Percentiles rank a stretch among this genome's conserved stretches.
Evolutionary conservation across 2,329 filamentous ascomycete species (phyloP).

Genomic region (Alternaria arbusti): DNA sequence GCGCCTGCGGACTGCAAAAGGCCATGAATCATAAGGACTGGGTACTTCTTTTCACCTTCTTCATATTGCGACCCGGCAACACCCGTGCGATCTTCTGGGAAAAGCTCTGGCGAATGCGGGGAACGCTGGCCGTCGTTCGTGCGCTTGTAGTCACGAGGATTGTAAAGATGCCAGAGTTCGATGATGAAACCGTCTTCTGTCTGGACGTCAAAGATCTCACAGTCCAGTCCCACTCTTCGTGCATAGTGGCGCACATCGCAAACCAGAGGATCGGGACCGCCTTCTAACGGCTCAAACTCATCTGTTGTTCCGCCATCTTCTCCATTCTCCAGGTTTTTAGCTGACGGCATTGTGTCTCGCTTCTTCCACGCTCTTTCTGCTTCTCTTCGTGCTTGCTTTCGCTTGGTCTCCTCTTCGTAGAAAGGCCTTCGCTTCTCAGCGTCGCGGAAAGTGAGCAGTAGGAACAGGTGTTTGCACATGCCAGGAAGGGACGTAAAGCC

Average conservation of each 20-base stretch:
- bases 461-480: slow-evolving; percentile 57
- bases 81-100: slow-evolving; percentile 52
- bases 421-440: slow-evolving; percentile 70
- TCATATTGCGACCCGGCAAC: slow-evolving; percentile 35
- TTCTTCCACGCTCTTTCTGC: slow-evolving; percentile 68
- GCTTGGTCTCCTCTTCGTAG: slow-evolving; percentile 71
- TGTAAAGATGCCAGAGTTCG: slow-evolving; percentile 86
- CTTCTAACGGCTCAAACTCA: slow-evolving; percentile 77
- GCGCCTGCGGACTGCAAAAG: slow-evolving; percentile 86
- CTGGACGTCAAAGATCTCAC: slow-evolving; percentile 82
- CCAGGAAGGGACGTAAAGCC: slow-evolving; percentile 70
- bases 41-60: slow-evolving; percentile 68
- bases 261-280: slow-evolving; percentile 77
- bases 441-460: slow-evolving; percentile 65
- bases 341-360: slow-evolving; percentile 37
- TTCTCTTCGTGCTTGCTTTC: slow-evolving; percentile 63
- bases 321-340: slow-evolving; percentile 46
- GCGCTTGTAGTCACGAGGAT: slow-evolving; percentile 74
- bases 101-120: slow-evolving; percentile 67
- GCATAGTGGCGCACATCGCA: slow-evolving; percentile 88
- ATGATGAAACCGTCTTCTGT: slow-evolving; percentile 95
- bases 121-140: slow-evolving; percentile 57
- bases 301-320: slow-evolving; percentile 53
- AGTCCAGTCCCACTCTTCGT: slow-evolving; percentile 82
- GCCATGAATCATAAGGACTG: slow-evolving; percentile 86